Evolutionary conservation across 192 early-diverging fungal genomes (phyloP).

Genomic region (Coemansia pectinata): DNA sequence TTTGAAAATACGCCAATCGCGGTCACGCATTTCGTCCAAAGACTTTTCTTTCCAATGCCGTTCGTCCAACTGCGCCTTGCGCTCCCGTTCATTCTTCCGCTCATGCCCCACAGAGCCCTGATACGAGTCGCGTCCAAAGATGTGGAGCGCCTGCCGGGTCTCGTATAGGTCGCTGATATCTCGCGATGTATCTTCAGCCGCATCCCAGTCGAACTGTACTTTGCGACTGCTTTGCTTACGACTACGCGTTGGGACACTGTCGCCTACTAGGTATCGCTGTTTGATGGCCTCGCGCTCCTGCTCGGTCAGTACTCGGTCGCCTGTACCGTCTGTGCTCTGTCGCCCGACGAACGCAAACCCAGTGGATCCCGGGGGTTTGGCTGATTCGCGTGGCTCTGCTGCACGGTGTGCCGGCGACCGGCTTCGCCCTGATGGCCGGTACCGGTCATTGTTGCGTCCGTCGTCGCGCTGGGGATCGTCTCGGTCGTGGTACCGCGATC

Average conservation of each 20-base stretch:
- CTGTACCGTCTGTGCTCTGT: conserved; percentile 35
- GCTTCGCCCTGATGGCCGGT: neutral
- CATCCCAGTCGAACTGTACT: conserved; percentile 98
- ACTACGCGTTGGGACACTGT: conserved; percentile 66
- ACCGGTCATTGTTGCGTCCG: neutral
- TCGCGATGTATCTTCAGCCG: conserved; percentile 90
- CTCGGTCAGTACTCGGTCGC: conserved; percentile 53
- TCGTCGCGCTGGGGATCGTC: conserved; percentile 29
- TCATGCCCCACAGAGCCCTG: conserved; percentile 19
- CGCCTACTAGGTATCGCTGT: conserved; percentile 85
- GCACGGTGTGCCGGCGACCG: neutral
- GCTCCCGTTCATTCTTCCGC: neutral
- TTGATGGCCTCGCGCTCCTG: conserved; percentile 66
- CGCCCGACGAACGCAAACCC: conserved; percentile 27
- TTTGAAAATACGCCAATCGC: conserved; percentile 99
- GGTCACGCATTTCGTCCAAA: conserved; percentile 86
- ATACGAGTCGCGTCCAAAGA: conserved; percentile 79
- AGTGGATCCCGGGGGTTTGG: neutral
- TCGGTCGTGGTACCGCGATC: conserved; percentile 19
- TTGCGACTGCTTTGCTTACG: conserved; percentile 90
- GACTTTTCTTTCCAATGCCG: conserved; percentile 95
- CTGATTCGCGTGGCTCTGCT: conserved; percentile 1
- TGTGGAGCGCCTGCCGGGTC: conserved; percentile 62
- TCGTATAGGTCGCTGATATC: conserved; percentile 92
- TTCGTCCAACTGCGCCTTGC: conserved; percentile 69